These are phyloP conservation scores for Drosera spatulata DNA, from an alignment of 179 eudicot species.

Conservation along the genomic window DNA sequence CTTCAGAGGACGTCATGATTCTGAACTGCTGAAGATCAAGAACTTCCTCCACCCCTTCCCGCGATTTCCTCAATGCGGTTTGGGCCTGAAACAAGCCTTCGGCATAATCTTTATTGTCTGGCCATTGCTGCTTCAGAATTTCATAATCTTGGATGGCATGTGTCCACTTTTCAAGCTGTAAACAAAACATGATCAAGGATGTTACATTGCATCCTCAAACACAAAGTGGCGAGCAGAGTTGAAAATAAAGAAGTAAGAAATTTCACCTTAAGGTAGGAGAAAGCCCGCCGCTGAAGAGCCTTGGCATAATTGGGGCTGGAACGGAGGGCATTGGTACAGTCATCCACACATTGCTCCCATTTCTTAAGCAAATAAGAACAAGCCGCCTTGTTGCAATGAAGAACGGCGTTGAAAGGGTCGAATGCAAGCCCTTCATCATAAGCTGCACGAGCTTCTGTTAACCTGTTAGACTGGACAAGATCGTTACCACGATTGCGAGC, in stretches of 20 bases:
- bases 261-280: slow-evolving; percentile 67
- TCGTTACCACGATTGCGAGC: slow-evolving; percentile 90
- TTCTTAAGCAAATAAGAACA: slow-evolving; percentile 78
- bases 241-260: not conserved
- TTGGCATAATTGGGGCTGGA: slow-evolving; percentile 73
- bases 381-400: slow-evolving; percentile 90
- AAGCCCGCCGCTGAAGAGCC: slow-evolving; percentile 86
- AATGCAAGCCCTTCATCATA: slow-evolving; percentile 83
- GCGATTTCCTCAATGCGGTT: slow-evolving; percentile 71
- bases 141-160: slow-evolving; percentile 86
- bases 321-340: slow-evolving; percentile 60
- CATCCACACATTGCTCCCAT: slow-evolving; percentile 75
- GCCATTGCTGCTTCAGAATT: slow-evolving; percentile 47
- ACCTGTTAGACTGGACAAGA: slow-evolving; percentile 69
- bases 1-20: slow-evolving; percentile 54
- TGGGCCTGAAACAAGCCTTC: slow-evolving; percentile 73
- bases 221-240: not conserved
- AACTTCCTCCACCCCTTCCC: slow-evolving; percentile 59
- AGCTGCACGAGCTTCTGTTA: slow-evolving; percentile 82
- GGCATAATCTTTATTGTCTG: slow-evolving; percentile 61
- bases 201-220: no score
- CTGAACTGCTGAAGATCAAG: slow-evolving; percentile 57
- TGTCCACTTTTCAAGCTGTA: slow-evolving; percentile 77
- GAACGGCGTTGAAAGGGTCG: slow-evolving; percentile 75
- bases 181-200: not conserved